phyloP scores from a whole-genome alignment of 352 stramenopile species.

The Phytophthora colocasiae region DNA sequence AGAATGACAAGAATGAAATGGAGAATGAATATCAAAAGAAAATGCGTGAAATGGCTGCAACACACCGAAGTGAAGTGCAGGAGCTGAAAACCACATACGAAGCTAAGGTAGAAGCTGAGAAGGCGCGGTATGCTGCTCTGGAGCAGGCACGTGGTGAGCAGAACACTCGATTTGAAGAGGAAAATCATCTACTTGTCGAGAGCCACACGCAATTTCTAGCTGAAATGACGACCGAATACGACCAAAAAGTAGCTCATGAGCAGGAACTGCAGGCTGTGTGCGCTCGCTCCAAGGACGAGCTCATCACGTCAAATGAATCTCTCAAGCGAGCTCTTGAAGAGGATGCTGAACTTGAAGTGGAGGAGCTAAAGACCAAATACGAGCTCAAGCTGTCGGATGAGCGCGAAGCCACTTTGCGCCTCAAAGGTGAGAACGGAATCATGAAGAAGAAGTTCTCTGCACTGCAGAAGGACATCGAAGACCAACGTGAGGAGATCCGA shows the following conservation, averaged over 20 bases:
- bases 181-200: constrained; percentile 81
- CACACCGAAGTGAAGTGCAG: constrained; percentile 90
- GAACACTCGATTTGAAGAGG: constrained; percentile 75
- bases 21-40: constrained; percentile 93
- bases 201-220: constrained; percentile 88
- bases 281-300: constrained; percentile 63
- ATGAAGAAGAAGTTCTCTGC: constrained; percentile 97
- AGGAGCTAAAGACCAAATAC: constrained; percentile 93
- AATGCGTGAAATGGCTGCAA: constrained; percentile 89
- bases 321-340: constrained; percentile 93
- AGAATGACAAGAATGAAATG: constrained; percentile 92
- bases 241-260: constrained; percentile 90
- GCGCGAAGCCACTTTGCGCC: constrained; percentile 90
- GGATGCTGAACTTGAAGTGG: constrained; percentile 94
- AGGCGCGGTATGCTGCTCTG: constrained; percentile 88
- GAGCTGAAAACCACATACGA: constrained; percentile 93
- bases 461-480: constrained; percentile 94
- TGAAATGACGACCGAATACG: constrained; percentile 93
- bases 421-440: constrained; percentile 97
- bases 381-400: constrained; percentile 92
- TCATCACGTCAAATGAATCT: constrained; percentile 91
- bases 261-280: constrained; percentile 76
- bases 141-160: constrained; percentile 78
- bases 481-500: constrained; percentile 95
- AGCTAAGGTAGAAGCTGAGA: constrained; percentile 91